Conservation (phyloP, 73 alveolate species). For the Stentor coeruleus region DNA sequence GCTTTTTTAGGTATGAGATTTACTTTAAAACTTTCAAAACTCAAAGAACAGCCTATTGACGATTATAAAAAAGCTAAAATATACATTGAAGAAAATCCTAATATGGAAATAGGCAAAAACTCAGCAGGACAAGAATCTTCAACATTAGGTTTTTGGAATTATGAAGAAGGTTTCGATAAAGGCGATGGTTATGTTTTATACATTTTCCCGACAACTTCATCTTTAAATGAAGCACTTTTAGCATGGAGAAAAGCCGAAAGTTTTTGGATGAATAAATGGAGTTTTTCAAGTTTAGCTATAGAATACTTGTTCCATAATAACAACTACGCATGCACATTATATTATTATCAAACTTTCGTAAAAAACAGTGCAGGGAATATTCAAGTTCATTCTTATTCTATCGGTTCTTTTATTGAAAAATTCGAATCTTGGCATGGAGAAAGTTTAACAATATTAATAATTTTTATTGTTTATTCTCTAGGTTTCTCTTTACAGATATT, state of each 20-base stretch:
- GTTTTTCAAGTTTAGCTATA: slow-evolving; percentile 28
- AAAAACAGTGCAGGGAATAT: slow-evolving; percentile 39
- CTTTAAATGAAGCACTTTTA: slow-evolving; percentile 7
- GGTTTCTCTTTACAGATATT: slow-evolving; percentile 8
- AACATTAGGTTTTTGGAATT: slow-evolving; percentile 21
- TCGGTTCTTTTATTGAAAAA: slow-evolving; percentile 21
- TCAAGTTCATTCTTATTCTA: background rate
- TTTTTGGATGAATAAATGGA: slow-evolving; percentile 31
- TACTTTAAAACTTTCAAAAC: slow-evolving; percentile 28
- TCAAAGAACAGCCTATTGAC: background rate
- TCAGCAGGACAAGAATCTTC: slow-evolving; percentile 26
- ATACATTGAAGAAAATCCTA: slow-evolving; percentile 20
- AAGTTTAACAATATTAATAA: background rate
- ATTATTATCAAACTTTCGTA: slow-evolving; percentile 18
- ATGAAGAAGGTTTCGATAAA: slow-evolving; percentile 35
- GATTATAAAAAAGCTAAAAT: slow-evolving; percentile 14
- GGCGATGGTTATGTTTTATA: slow-evolving; percentile 47
- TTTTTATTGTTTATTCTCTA: slow-evolving; percentile 11
- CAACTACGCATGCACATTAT: slow-evolving; percentile 33
- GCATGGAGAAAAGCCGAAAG: slow-evolving; percentile 12
- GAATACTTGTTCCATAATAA: slow-evolving; percentile 52
- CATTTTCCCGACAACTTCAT: slow-evolving; percentile 35
- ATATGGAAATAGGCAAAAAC: background rate
- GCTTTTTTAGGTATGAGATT: slow-evolving; percentile 50
- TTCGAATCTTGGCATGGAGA: background rate